These are phyloP conservation scores for Eucalyptus pumila DNA, from an alignment of 345 rosid species.

Conservation along the genomic window DNA sequence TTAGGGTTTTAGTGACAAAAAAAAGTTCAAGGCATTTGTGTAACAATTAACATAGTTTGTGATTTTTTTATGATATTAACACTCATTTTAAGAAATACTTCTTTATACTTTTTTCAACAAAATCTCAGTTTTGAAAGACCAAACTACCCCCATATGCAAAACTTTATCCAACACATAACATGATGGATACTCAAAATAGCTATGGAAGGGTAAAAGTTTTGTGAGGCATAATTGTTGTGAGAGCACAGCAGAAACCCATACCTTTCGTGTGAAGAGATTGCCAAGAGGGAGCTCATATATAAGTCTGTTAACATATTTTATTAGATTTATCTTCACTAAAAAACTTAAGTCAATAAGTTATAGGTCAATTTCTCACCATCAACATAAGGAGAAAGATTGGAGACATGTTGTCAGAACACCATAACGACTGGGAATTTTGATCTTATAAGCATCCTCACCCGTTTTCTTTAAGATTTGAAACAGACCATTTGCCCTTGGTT, in stretches of 20 bases:
- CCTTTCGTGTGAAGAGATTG: no score
- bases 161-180: neutral
- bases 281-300: no score
- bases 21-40: no score
- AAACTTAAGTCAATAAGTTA: no score
- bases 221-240: neutral
- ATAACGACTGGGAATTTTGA: neutral
- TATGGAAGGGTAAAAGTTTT: neutral
- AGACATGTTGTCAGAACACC: neutral
- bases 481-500: neutral
- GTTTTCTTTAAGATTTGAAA: neutral
- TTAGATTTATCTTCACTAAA: rapidly evolving
- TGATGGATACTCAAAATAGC: neutral
- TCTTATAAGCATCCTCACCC: neutral
- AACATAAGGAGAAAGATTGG: neutral
- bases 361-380: neutral
- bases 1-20: no score
- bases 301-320: no score
- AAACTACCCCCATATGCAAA: neutral
- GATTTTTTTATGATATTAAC: no score
- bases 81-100: neutral
- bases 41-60: no score
- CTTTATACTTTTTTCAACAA: neutral
- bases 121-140: neutral
- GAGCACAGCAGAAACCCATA: no score